Base-by-base conservation (phyloP, 768 basidiomycete species). In the Kwoniella sp. region DNA sequence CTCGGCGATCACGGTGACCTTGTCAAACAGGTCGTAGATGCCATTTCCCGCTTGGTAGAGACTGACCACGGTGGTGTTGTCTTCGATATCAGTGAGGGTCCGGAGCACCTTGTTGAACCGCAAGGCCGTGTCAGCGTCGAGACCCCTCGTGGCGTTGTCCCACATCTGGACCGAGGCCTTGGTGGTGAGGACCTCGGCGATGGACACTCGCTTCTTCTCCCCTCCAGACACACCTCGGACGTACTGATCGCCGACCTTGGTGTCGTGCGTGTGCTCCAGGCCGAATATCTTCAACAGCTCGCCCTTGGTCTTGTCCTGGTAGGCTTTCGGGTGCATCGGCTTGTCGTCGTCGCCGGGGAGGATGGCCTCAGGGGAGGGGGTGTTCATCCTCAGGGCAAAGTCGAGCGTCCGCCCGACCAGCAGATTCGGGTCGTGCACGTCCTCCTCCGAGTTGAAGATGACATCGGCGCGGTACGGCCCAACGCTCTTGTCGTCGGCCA, bases 1-100 rank as follows among this genome's bases (percentile, higher is more conserved):
- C 59, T 77, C 75, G 49, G 78, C 76, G 14, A 80, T 72, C 20
- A 79, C 76, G 36, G 76, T 67, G 57, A 77, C 78, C 59, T 78
- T 78, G 70, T 78, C 77, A 46, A 78, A 79, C 14, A 75, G 59
- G 50, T 67, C 48, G 36, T 65, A 65, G 37, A 68, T 64, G 1
- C 60, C 60, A 31, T 68, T 62, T 32, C 60, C 60, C 20, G 66
- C 66, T 44, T 68, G 63, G 40, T 71, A 73, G 8, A 73, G 63
- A 17, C 65, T 65, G 41, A 67, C 56, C 46, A 73, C 68, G 36
- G 69, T 54, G 12, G 66, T 53, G 28, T 67, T 62, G 9, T 46
- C 45, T 22, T 61, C 56, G 20, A 69, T 49, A 50, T 71, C 67
- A 36, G 65, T 56, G 25, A 63, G 36, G 12, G 52, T 58, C 26